phyloP scores from a whole-genome alignment of 1,284 basidiomycete species.

The Apiotrichum akiyoshidainum region DNA sequence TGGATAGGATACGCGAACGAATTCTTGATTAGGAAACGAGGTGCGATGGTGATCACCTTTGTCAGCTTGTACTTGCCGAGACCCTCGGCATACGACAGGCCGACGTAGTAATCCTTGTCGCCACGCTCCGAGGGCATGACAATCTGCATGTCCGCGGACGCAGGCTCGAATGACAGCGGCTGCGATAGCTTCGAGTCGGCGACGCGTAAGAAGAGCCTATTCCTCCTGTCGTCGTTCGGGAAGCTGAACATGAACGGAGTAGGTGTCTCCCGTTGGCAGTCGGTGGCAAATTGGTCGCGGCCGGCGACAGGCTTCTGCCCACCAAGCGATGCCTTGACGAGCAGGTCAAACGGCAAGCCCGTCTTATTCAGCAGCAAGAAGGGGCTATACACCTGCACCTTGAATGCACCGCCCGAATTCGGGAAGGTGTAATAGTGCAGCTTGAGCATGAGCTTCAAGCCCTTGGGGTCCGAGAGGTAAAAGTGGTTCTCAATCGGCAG shows the following conservation, averaged over 20 bases:
- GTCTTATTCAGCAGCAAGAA: slow-evolving; percentile 95
- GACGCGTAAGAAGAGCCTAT: slow-evolving; percentile 78
- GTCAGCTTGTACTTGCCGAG: slow-evolving; percentile 78
- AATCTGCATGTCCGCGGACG: slow-evolving; percentile 83
- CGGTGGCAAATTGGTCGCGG: slow-evolving; percentile 56
- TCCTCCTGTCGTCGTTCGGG: slow-evolving; percentile 68
- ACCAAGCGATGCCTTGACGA: slow-evolving; percentile 69
- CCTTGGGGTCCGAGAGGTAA: slow-evolving; percentile 68
- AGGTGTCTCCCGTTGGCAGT: slow-evolving; percentile 56
- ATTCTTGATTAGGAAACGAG: slow-evolving; percentile 89
- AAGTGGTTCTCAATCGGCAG: slow-evolving; percentile 45
- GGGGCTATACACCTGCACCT: slow-evolving; percentile 92
- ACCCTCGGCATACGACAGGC: slow-evolving; percentile 89
- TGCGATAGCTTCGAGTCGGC: slow-evolving; percentile 89
- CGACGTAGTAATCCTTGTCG: slow-evolving; percentile 78
- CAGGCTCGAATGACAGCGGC: slow-evolving; percentile 84
- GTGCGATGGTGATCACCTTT: slow-evolving; percentile 88
- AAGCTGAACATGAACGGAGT: slow-evolving; percentile 88
- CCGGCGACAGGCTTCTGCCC: slow-evolving; percentile 82
- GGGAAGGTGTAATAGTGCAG: slow-evolving; percentile 86
- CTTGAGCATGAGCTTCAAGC: slow-evolving; percentile 74
- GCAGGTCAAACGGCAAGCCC: slow-evolving; percentile 75
- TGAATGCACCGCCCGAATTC: slow-evolving; percentile 95
- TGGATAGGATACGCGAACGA: slow-evolving; percentile 66
- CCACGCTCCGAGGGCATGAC: slow-evolving; percentile 66